Percentiles rank a stretch among this genome's conserved stretches.
Evolutionary conservation across 371 early-diverging fungal species (phyloP).

Genomic region (Haplosporangium sp.): DNA sequence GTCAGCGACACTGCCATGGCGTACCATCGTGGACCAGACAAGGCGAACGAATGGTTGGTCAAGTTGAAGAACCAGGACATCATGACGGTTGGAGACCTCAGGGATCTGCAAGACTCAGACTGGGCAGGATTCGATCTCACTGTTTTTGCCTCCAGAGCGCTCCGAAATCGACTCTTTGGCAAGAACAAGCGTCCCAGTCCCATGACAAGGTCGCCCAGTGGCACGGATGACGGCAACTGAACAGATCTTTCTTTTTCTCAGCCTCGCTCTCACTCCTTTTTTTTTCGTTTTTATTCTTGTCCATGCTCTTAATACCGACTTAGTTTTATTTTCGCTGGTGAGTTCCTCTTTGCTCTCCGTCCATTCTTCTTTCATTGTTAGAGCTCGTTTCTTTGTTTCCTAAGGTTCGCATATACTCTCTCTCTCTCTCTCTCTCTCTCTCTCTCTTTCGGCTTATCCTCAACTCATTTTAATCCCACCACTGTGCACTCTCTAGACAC

Average conservation of each 20-base stretch:
- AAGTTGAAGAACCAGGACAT: constrained; percentile 80
- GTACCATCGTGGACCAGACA: constrained; percentile 75
- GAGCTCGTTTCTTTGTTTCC: too few species aligned
- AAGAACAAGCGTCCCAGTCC: constrained; percentile 49
- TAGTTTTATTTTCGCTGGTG: too few species aligned
- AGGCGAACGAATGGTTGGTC: constrained; percentile 79
- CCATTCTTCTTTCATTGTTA: too few species aligned
- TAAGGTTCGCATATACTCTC: too few species aligned
- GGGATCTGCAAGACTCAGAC: constrained; percentile 81
- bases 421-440: too few species aligned
- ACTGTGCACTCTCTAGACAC: too few species aligned
- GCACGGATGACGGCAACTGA: constrained; percentile 23
- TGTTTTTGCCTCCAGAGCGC: constrained; percentile 87
- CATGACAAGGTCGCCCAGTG: constrained; percentile 28
- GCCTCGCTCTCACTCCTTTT: not conserved
- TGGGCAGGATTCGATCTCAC: constrained; percentile 83
- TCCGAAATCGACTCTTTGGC: constrained; percentile 83
- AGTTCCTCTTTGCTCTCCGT: too few species aligned
- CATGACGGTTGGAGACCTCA: constrained; percentile 84
- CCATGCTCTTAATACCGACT: not conserved
- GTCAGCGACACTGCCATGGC: constrained; percentile 75
- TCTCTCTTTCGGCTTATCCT: too few species aligned
- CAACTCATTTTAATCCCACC: too few species aligned
- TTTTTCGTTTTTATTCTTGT: not conserved
- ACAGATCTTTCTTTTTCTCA: not conserved